phyloP scores from a whole-genome alignment of 2,329 filamentous ascomycete genomes.

The Calcarisporium arbuscula region DNA sequence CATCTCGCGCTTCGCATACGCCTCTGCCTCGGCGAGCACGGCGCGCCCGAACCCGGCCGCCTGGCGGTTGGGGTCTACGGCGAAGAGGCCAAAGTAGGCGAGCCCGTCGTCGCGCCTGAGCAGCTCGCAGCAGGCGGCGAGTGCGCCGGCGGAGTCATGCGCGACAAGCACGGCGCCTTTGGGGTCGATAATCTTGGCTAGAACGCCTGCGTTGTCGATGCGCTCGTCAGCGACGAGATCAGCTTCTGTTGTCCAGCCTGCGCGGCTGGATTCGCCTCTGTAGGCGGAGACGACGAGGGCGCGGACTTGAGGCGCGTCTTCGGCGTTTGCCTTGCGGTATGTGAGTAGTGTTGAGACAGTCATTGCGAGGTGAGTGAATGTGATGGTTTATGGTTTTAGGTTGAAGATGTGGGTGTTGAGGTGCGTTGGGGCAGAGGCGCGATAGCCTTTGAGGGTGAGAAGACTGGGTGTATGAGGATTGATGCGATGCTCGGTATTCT shows the following conservation, averaged over 20 bases:
- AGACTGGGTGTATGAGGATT: too few species aligned
- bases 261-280: slow-evolving; percentile 32
- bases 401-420: too few species aligned
- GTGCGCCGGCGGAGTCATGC: slow-evolving; percentile 16
- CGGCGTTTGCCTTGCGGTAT: slow-evolving; percentile 27
- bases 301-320: slow-evolving; percentile 26
- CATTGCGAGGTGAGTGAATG: slow-evolving; percentile 1
- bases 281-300: slow-evolving; percentile 37
- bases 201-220: slow-evolving; percentile 30
- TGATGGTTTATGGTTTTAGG: too few species aligned
- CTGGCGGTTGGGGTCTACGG: slow-evolving; percentile 36
- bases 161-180: slow-evolving; percentile 30
- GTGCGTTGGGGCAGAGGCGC: too few species aligned
- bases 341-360: slow-evolving; percentile 18
- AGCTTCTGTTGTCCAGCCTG: slow-evolving; percentile 42
- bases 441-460: too few species aligned
- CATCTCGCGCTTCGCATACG: slow-evolving; percentile 25
- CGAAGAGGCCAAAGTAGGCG: slow-evolving; percentile 42
- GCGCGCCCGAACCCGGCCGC: slow-evolving; percentile 35
- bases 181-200: slow-evolving; percentile 33
- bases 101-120: slow-evolving; percentile 18
- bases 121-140: slow-evolving; percentile 41
- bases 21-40: slow-evolving; percentile 35
- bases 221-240: slow-evolving; percentile 36
- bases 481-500: too few species aligned